A percentile compares a stretch with the other conserved stretches of the same genome.
These are phyloP conservation scores for Phytopythium sindhum DNA, from an alignment of 352 stramenopile species.

Conservation along the genomic window DNA sequence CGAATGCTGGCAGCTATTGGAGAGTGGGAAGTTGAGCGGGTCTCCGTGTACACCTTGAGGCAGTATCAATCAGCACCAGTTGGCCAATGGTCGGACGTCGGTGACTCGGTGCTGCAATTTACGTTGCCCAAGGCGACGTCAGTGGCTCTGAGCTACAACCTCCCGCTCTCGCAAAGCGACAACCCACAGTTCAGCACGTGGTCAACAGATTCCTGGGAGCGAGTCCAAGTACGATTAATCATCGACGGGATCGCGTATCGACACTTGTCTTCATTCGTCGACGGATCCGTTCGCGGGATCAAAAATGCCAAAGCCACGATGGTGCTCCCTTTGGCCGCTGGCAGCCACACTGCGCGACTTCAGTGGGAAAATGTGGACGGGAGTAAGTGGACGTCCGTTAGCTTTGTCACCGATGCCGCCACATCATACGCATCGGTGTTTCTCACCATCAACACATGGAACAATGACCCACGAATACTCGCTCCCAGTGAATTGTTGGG, in stretches of 20 bases:
- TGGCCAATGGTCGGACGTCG: conserved; percentile 69
- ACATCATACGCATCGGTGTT: conserved; percentile 72
- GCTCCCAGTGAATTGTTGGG: conserved; percentile 31
- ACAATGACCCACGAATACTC: conserved; percentile 60
- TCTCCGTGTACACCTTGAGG: conserved; percentile 59
- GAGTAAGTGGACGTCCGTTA: conserved; percentile 60
- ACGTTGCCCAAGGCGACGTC: conserved; percentile 44
- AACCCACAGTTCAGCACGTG: conserved; percentile 64
- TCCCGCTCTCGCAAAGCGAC: conserved; percentile 66
- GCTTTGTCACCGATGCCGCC: conserved; percentile 62
- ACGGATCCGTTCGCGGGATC: conserved; percentile 63
- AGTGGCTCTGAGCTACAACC: conserved; percentile 69
- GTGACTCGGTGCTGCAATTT: conserved; percentile 75
- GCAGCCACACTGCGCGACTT: conserved; percentile 56
- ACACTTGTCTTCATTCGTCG: conserved; percentile 64
- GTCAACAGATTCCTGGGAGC: conserved; percentile 39
- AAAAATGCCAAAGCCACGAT: conserved; percentile 71
- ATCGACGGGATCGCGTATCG: conserved; percentile 67
- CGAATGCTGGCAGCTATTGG: conserved; percentile 52
- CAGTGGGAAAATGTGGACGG: conserved; percentile 80
- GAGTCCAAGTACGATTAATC: conserved; percentile 59
- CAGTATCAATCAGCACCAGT: conserved; percentile 29
- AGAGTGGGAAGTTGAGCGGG: conserved; percentile 33
- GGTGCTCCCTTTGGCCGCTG: conserved; percentile 47
- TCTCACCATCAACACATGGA: conserved; percentile 60